Base-by-base conservation (phyloP, 208 protist species). In the Leptomonas pyrrhocoris region DNA sequence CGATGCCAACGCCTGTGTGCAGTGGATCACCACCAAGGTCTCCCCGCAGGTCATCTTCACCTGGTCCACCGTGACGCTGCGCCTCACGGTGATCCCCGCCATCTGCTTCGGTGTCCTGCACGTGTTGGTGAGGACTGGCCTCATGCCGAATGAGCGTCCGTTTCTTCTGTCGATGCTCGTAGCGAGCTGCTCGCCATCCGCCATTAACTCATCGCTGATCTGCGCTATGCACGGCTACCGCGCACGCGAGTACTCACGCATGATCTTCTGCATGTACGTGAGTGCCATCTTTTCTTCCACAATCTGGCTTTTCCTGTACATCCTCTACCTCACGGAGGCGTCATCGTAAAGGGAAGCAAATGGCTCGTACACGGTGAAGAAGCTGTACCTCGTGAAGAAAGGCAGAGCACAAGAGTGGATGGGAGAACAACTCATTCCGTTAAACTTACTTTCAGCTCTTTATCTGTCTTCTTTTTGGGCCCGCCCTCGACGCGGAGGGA, bases 241-340 rank as follows among this genome's bases (percentile, higher is more conserved):
- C 59, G 68, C 78, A 12, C 57, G 76, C 19, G 75, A 85, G 54
- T 90, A 84, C 75, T 51, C 82, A 8, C 79, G 77, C 42, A 79
- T 92, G 72, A 81, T 94, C 19, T 82, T 88, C 40, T 77, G 78
- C 58, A 89, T 89, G 89, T 86, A 92, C 80, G 42, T 79, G 19
- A 69, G 68, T 9, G 81, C 76, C 27, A 80, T 82, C 38, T 59
- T 85, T 34, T 86, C 86, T 23, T 81, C 86, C 42, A 84, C 78
- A 11, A 43, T 82, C 16, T 94, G 89, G 89, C 55, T 94, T 6
- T 77, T 79, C 19, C 16, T 86, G 15, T 66, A 69, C 48, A 69
- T 65, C 13, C 40, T 66, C 40, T 86, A 86, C 68, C 40, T 81
- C 13, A 28, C 28, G 46, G 46, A 69, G 21, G 34, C 28, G 19